phyloP scores from a whole-genome alignment of 2,329 filamentous ascomycete species.

The Beauveria bassiana region DNA sequence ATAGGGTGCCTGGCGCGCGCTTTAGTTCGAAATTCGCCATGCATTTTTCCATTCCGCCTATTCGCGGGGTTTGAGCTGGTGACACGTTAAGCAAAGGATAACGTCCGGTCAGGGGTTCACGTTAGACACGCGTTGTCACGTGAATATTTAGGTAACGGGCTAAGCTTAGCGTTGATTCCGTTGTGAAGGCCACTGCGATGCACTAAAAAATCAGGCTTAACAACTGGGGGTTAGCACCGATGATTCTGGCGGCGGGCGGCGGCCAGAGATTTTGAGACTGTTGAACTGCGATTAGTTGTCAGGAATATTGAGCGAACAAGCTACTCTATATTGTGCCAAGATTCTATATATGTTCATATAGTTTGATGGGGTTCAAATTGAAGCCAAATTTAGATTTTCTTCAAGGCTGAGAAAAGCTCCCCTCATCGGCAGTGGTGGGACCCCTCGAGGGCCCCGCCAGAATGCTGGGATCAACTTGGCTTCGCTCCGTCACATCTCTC shows the following conservation, averaged over 20 bases:
- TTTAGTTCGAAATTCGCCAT: not conserved
- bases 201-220: not conserved
- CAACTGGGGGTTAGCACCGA: too few species aligned
- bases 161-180: not conserved
- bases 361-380: too few species aligned
- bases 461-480: not conserved
- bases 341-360: too few species aligned
- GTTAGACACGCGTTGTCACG: constrained; percentile 10
- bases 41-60: not conserved
- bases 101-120: not conserved
- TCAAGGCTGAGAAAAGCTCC: not conserved
- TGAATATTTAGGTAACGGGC: not conserved
- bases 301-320: too few species aligned
- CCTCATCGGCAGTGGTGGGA: not conserved
- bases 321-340: too few species aligned
- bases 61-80: not conserved
- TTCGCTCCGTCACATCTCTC: not conserved
- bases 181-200: not conserved
- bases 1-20: not conserved
- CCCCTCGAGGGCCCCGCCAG: not conserved
- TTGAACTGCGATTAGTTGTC: too few species aligned
- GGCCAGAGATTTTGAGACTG: too few species aligned
- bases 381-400: not conserved
- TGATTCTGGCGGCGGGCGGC: too few species aligned
- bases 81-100: not conserved